Conservation (phyloP, 331 rosid species). For the Saraca asoca region DNA sequence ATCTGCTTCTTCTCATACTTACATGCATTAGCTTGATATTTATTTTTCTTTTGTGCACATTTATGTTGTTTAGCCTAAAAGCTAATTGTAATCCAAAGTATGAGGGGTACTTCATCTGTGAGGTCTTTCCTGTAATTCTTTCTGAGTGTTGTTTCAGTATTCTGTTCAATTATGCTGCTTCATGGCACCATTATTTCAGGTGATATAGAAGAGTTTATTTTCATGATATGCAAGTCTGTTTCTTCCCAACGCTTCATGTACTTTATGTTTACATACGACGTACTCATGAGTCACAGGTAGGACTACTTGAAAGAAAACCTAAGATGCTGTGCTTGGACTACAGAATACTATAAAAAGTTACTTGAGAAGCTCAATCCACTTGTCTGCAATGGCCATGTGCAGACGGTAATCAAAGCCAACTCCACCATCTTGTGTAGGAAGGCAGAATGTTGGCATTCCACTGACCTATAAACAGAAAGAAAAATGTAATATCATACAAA, state of each 20-base stretch:
- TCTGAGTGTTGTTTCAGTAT: too few species aligned
- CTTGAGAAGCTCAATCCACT: conserved; percentile 97
- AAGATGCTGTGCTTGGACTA: conserved; percentile 20
- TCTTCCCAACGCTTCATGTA: neutral
- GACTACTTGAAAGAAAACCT: too few species aligned
- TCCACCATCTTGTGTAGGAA: conserved; percentile 88
- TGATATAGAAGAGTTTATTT: neutral
- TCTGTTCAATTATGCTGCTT: neutral
- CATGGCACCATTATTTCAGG: neutral
- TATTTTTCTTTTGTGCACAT: conserved; percentile 8
- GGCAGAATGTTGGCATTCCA: conserved; percentile 98
- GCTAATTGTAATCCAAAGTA: too few species aligned
- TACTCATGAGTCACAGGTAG: too few species aligned
- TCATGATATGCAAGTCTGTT: conserved; percentile 9
- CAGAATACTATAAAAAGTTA: conserved; percentile 41
- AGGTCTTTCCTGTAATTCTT: too few species aligned
- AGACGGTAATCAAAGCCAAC: conserved; percentile 96
- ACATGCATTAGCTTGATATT: neutral
- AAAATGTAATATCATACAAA: neutral
- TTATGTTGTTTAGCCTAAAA: neutral
- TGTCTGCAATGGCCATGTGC: conserved; percentile 98
- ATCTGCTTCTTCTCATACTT: conserved; percentile 21
- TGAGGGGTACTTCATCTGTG: too few species aligned
- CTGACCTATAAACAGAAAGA: conserved; percentile 71
- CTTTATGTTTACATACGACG: too few species aligned